Percentiles rank a stretch among this genome's conserved stretches.
phyloP scores from a whole-genome alignment of 2,329 filamentous ascomycete genomes.

The Cordyceps javanica region DNA sequence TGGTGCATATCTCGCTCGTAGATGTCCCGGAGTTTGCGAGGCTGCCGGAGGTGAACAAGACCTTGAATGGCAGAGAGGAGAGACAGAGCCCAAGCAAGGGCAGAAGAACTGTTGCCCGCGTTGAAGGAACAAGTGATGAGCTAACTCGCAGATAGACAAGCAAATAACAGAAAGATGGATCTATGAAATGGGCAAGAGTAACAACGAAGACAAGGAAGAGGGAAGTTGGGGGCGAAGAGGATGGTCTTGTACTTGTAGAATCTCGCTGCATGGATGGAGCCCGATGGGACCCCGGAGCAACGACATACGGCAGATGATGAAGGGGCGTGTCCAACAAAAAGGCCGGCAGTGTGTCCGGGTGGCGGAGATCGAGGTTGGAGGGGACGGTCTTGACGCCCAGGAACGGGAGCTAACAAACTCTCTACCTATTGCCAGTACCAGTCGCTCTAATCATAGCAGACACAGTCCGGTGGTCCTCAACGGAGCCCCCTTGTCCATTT shows the following conservation, averaged over 20 bases:
- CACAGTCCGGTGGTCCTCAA: conserved; percentile 4
- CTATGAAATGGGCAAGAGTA: conserved; percentile 7
- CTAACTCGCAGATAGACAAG: not conserved
- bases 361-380: conserved; percentile 15
- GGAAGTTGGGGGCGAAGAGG: conserved; percentile 13
- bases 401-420: conserved; percentile 29
- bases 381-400: conserved; percentile 32
- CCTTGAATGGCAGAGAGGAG: not conserved
- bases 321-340: conserved; percentile 23
- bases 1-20: conserved; percentile 41
- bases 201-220: conserved; percentile 6
- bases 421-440: not conserved
- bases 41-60: not conserved
- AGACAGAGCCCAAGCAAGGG: not conserved
- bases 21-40: not conserved
- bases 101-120: not conserved
- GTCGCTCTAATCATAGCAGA: conserved; percentile 10
- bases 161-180: not conserved
- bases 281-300: conserved; percentile 12
- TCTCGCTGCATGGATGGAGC: conserved; percentile 14
- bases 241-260: conserved; percentile 14
- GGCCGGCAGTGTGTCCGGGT: conserved; percentile 42
- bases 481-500: conserved; percentile 10
- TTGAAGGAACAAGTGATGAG: not conserved
- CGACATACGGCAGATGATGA: conserved; percentile 14